Evolutionary conservation across 2,329 filamentous ascomycete genomes (phyloP).

Genomic region (Fusarium denticulatum): DNA sequence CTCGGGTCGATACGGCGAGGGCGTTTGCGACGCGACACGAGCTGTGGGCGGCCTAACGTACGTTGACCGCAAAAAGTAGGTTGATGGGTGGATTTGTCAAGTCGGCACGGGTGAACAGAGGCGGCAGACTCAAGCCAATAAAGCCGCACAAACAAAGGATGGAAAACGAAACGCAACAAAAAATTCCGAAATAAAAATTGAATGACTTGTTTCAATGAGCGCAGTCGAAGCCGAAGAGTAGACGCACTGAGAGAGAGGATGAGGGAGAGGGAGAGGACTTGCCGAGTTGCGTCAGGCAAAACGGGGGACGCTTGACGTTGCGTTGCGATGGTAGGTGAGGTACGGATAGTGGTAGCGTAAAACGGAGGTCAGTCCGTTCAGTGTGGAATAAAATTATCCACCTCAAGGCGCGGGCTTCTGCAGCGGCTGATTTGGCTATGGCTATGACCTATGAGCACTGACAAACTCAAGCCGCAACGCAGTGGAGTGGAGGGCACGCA

Average conservation of each 20-base stretch:
- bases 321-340: constrained; percentile 17
- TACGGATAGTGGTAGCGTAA: constrained; percentile 9
- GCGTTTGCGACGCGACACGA: constrained; percentile 39
- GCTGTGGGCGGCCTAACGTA: constrained; percentile 15
- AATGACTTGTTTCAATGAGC: constrained; percentile 17
- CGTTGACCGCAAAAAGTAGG: constrained; percentile 31
- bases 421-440: neutral
- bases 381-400: constrained; percentile 45
- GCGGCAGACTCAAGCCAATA: constrained; percentile 19
- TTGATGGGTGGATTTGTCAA: constrained; percentile 20
- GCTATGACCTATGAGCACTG: constrained; percentile 23
- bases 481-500: neutral
- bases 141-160: constrained; percentile 21
- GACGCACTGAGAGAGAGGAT: constrained; percentile 29
- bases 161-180: constrained; percentile 4
- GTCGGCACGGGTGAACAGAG: constrained; percentile 26
- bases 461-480: constrained; percentile 21
- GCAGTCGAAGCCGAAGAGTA: constrained; percentile 28
- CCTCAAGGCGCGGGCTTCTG: constrained; percentile 1
- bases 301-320: constrained; percentile 36
- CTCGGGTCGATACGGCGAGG: constrained; percentile 5
- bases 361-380: constrained; percentile 8
- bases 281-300: constrained; percentile 42
- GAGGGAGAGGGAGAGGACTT: constrained; percentile 16
- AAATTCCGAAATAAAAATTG: constrained; percentile 9